Conservation (phyloP, 2,329 filamentous ascomycete species). For the Bipolaris victoriae region DNA sequence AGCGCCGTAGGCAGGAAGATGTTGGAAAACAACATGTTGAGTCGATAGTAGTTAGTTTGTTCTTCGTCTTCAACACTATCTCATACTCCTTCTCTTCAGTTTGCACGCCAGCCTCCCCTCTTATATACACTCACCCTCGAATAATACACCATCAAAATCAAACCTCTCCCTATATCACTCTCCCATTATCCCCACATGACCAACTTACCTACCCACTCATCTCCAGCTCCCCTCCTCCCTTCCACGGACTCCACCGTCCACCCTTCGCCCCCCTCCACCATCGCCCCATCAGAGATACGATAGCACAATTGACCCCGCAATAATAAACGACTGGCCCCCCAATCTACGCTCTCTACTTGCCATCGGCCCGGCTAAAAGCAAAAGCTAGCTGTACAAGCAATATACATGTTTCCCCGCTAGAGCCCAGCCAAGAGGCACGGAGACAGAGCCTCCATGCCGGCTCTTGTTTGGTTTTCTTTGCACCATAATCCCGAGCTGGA, state of each 20-base stretch:
- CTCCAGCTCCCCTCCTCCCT: neutral
- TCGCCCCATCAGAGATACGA: conserved; percentile 4
- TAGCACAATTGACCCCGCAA: conserved; percentile 28
- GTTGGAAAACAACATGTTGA: conserved; percentile 48
- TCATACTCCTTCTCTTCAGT: neutral
- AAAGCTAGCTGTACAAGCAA: conserved; percentile 25
- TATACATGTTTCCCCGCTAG: conserved; percentile 23
- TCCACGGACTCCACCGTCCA: neutral
- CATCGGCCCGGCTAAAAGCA: conserved; percentile 30
- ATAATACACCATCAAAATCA: neutral
- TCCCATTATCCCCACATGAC: conserved; percentile 7
- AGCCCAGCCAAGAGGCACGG: neutral
- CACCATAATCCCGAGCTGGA: conserved; percentile 21
- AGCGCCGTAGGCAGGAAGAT: conserved; percentile 43
- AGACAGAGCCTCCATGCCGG: conserved; percentile 28
- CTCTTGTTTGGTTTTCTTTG: conserved; percentile 12
- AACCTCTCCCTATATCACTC: neutral
- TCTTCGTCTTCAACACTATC: neutral
- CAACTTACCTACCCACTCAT: conserved; percentile 2
- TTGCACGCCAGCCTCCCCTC: neutral
- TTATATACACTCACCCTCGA: neutral
- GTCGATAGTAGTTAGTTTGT: neutral
- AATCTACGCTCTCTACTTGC: conserved; percentile 25
- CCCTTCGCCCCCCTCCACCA: neutral
- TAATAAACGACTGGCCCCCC: conserved; percentile 18